Evolutionary conservation across 2,329 filamentous ascomycete genomes (phyloP).

Genomic region (Didymosphaeria variabile): DNA sequence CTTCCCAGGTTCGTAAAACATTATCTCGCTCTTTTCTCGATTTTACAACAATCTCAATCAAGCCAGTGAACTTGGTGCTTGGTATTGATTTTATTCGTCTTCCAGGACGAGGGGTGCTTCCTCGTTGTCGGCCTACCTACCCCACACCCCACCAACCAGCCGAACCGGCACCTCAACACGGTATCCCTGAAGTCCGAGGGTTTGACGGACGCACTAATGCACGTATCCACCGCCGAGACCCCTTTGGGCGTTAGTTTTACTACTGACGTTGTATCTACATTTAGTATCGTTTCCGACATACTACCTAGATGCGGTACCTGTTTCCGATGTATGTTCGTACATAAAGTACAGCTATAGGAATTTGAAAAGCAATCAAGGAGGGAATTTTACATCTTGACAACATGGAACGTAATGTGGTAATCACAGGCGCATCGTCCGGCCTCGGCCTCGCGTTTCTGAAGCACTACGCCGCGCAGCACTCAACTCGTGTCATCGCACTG

Average conservation of each 20-base stretch:
- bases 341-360: too few relatives aligned
- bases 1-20: slow-evolving; percentile 65
- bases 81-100: too few relatives aligned
- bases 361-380: neutral
- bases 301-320: too few relatives aligned
- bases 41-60: too few relatives aligned
- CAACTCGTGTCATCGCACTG: slow-evolving; percentile 29
- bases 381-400: neutral
- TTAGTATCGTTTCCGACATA: neutral
- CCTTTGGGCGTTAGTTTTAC: neutral
- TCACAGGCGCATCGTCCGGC: slow-evolving; percentile 94
- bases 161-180: neutral
- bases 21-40: slow-evolving; percentile 25
- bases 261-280: neutral
- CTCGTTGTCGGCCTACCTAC: slow-evolving; percentile 17
- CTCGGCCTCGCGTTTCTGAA: slow-evolving; percentile 74
- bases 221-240: neutral
- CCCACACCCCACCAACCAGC: slow-evolving; percentile 16
- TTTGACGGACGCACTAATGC: slow-evolving; percentile 10
- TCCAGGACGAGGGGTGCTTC: neutral
- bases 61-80: too few relatives aligned
- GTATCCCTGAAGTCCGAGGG: neutral
- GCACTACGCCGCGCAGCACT: slow-evolving; percentile 31
- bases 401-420: slow-evolving; percentile 69
- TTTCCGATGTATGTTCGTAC: neutral